A percentile compares a stretch with the other conserved stretches of the same genome.
These are phyloP conservation scores for Penicillium sp. DNA, from an alignment of 2,329 filamentous ascomycete species.

Conservation along the genomic window DNA sequence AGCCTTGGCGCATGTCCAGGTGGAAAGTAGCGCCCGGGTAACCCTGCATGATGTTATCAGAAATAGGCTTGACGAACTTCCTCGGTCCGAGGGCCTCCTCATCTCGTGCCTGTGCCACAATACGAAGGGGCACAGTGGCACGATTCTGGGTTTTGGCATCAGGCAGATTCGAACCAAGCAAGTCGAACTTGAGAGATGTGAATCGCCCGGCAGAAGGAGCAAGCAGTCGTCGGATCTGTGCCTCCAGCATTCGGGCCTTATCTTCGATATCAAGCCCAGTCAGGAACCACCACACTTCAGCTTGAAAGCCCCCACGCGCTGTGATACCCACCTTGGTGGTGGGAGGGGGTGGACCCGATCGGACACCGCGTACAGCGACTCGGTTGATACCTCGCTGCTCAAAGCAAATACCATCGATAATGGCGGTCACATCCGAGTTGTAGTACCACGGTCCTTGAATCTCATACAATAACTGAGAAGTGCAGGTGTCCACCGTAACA, in stretches of 20 bases:
- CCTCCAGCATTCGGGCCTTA: slow-evolving; percentile 49
- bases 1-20: slow-evolving; percentile 35
- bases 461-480: slow-evolving; percentile 56
- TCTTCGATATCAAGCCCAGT: slow-evolving; percentile 47
- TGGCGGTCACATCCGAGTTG: slow-evolving; percentile 59
- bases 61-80: slow-evolving; percentile 38
- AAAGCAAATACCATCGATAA: slow-evolving; percentile 54
- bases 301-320: slow-evolving; percentile 49
- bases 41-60: slow-evolving; percentile 43
- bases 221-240: slow-evolving; percentile 44
- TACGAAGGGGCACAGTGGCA: slow-evolving; percentile 43
- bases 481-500: slow-evolving; percentile 52
- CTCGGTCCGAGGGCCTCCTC: slow-evolving; percentile 36
- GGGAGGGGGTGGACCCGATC: slow-evolving; percentile 47
- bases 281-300: slow-evolving; percentile 48
- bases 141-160: slow-evolving; percentile 45
- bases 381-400: slow-evolving; percentile 53
- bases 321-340: slow-evolving; percentile 55
- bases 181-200: slow-evolving; percentile 32
- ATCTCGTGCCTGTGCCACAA: slow-evolving; percentile 48
- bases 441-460: slow-evolving; percentile 59
- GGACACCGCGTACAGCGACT: slow-evolving; percentile 50
- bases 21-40: slow-evolving; percentile 40
- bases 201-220: slow-evolving; percentile 33
- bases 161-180: slow-evolving; percentile 29